Percentiles rank a stretch among this genome's conserved stretches.
phyloP scores from a whole-genome alignment of 2,329 filamentous ascomycete genomes.

The Phialemoniopsis sp. region DNA sequence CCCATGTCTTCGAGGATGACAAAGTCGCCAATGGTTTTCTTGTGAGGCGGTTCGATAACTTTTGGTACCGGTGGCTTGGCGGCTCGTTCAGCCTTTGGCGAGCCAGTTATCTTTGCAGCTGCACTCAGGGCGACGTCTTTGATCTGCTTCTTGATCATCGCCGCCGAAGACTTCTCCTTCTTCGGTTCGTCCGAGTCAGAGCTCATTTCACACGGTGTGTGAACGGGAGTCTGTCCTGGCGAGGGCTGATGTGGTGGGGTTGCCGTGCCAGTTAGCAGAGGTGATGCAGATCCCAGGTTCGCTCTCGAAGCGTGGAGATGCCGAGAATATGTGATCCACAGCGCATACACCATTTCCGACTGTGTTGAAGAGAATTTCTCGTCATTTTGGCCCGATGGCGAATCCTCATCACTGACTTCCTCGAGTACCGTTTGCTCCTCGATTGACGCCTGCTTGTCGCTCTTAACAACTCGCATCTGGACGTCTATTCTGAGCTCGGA shows the following conservation, averaged over 20 bases:
- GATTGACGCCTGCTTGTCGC: constrained; percentile 63
- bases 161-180: constrained; percentile 35
- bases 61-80: constrained; percentile 20
- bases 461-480: constrained; percentile 94
- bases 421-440: constrained; percentile 64
- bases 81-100: constrained; percentile 24
- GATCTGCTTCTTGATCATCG: constrained; percentile 50
- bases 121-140: constrained; percentile 53
- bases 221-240: constrained; percentile 64
- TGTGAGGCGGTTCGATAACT: constrained; percentile 38
- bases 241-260: constrained; percentile 77
- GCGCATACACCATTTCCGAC: constrained; percentile 82
- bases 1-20: constrained; percentile 96
- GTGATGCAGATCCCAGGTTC: constrained; percentile 56
- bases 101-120: constrained; percentile 46
- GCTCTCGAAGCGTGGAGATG: constrained; percentile 76
- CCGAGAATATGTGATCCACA: constrained; percentile 96
- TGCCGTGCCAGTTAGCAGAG: constrained; percentile 54
- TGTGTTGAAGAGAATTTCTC: constrained; percentile 44
- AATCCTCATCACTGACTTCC: constrained; percentile 44
- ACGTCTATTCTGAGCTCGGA: constrained; percentile 85
- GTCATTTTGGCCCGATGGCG: constrained; percentile 30
- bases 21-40: constrained; percentile 88
- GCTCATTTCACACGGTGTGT: constrained; percentile 51
- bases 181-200: constrained; percentile 48